phyloP scores from a whole-genome alignment of 495 filamentous ascomycete genomes.

The Hypoxylon rickii region DNA sequence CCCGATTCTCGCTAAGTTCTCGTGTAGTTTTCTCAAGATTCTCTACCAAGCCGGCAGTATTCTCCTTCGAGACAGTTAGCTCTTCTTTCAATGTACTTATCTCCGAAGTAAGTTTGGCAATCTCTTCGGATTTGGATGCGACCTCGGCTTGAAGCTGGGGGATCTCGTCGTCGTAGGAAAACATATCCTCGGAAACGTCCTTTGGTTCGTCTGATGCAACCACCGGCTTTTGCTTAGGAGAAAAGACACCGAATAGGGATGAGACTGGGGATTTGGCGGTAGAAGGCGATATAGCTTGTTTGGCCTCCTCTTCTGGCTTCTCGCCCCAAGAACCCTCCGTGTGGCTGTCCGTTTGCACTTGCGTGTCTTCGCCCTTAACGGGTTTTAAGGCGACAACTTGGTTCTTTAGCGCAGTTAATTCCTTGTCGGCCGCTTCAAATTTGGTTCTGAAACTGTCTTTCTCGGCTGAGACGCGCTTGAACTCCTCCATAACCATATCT shows the following conservation, averaged over 20 bases:
- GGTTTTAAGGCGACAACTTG: conserved; percentile 41
- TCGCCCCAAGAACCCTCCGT: too few relatives aligned
- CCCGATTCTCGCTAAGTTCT: conserved; percentile 62
- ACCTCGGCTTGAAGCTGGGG: conserved; percentile 66
- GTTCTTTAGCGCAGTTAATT: conserved; percentile 57
- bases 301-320: conserved; percentile 6
- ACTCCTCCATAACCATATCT: conserved; percentile 89
- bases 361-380: conserved; percentile 25
- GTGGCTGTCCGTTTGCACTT: conserved; percentile 8
- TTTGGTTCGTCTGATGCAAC: conserved; percentile 40
- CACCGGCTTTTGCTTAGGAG: conserved; percentile 50
- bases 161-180: conserved; percentile 79
- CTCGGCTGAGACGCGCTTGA: conserved; percentile 84
- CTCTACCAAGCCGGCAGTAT: conserved; percentile 65
- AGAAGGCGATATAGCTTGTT: conserved; percentile 21
- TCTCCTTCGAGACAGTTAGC: conserved; percentile 61
- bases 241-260: conserved; percentile 50
- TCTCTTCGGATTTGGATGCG: conserved; percentile 50
- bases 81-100: conserved; percentile 44
- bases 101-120: conserved; percentile 44
- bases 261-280: conserved; percentile 45
- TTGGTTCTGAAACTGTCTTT: conserved; percentile 80
- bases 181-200: conserved; percentile 74
- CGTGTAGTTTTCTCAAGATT: conserved; percentile 63
- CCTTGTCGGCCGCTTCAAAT: conserved; percentile 69